Base-by-base conservation (phyloP, 2,329 filamentous ascomycete species). In the Graphium sp. region DNA sequence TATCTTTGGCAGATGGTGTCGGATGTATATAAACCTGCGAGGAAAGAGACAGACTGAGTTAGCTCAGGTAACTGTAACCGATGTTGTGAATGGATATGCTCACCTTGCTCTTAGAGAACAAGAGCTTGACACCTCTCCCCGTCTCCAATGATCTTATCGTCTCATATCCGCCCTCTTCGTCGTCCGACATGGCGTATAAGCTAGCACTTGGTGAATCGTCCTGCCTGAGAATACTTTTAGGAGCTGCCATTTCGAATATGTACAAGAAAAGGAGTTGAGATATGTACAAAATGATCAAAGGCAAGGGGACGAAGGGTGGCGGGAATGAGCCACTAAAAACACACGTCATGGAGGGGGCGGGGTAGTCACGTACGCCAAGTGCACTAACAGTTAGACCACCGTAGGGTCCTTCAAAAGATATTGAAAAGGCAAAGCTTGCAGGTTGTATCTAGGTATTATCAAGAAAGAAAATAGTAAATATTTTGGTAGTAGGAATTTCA, bases 41-140 rank as follows among this genome's bases (percentile, higher is more conserved):
- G 31, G 27, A 36, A 32, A 34, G 41, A 24, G 41, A 22, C 10
- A 22, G 4, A 9, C 10, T 22, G 20, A 22, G 20, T 22, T 22
- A n/a, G n/a, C n/a, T n/a, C n/a, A n/a, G n/a, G n/a, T n/a, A n/a
- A n/a, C n/a, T n/a, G n/a, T n/a, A n/a, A n/a, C n/a, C 21, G 7
- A 10, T 8, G 9, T 32, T 18, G 35, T 39, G 18, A 40, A 38
- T 30, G 9, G 22, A 18, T 18, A 24, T 26, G 22, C 59, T 26
- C 43, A 81, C 80, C 66, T 95, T 98, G 75, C 84, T 94, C 58
- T 98, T 98, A 13, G 84, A 87, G 44, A 79, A 94, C 10, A 98
- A 62, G 18, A 98, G 61, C 55, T 95, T 98, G 25, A 98, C 89
- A 2, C 87, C 89, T 38, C 71, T 71, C 1, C 80, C 78, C 3